phyloP scores from a whole-genome alignment of 1,284 basidiomycete species.

The Phylloboletellus chloephorus region DNA sequence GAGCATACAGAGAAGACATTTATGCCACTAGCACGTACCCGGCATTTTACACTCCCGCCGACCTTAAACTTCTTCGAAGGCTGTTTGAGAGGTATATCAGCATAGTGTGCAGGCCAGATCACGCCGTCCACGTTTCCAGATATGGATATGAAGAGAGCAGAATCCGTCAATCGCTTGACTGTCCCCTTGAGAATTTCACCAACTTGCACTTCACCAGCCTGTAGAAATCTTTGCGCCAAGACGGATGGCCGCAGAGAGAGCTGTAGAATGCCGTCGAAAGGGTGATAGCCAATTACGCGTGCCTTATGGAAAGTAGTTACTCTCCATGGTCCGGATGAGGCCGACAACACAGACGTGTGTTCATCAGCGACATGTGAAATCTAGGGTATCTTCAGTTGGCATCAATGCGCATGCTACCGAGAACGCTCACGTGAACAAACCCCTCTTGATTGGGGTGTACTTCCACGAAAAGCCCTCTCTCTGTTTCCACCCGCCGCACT shows the following conservation, averaged over 20 bases:
- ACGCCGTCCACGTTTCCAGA: conserved; percentile 87
- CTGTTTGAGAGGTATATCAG: conserved; percentile 89
- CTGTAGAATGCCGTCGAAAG: conserved; percentile 85
- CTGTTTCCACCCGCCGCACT: conserved; percentile 69
- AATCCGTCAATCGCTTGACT: conserved; percentile 76
- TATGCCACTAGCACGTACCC: conserved; percentile 44
- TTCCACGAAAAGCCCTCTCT: conserved; percentile 75
- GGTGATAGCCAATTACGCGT: conserved; percentile 85
- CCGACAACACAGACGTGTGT: conserved; percentile 72
- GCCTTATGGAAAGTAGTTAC: conserved; percentile 76
- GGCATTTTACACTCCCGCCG: conserved; percentile 80
- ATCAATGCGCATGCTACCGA: background rate
- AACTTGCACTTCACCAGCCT: conserved; percentile 78
- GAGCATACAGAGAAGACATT: conserved; percentile 11
- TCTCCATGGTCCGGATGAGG: conserved; percentile 74
- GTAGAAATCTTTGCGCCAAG: conserved; percentile 83
- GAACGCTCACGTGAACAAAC: conserved; percentile 74
- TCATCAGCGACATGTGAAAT: conserved; percentile 95
- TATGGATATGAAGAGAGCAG: conserved; percentile 79
- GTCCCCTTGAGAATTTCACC: conserved; percentile 84
- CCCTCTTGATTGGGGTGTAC: conserved; percentile 64
- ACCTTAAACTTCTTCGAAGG: conserved; percentile 89
- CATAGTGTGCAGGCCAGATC: conserved; percentile 93
- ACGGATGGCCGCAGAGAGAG: conserved; percentile 82
- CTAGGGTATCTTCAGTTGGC: conserved; percentile 37